phyloP scores from a whole-genome alignment of 2,329 filamentous ascomycete genomes.

The Fusarium armeniacum region DNA sequence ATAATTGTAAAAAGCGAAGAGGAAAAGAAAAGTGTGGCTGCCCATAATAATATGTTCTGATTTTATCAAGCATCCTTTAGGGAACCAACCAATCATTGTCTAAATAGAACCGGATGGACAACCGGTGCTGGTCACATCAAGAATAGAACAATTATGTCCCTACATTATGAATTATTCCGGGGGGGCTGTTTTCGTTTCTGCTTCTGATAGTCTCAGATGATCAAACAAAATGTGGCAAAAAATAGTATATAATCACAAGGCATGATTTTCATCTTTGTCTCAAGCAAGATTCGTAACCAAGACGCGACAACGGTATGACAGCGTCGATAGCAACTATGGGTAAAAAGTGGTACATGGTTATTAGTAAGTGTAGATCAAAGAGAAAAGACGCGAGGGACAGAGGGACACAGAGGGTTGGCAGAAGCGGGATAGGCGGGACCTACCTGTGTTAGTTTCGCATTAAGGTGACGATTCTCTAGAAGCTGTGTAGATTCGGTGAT shows the following conservation, averaged over 20 bases:
- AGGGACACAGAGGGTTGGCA: constrained; percentile 6
- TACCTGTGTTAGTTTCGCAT: constrained; percentile 14
- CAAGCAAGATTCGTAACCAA: constrained; percentile 16
- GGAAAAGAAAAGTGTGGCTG: background rate
- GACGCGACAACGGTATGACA: constrained; percentile 30
- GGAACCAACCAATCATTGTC: constrained; percentile 27
- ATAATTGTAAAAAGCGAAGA: constrained; percentile 19
- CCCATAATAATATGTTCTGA: background rate
- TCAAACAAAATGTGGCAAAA: constrained; percentile 26
- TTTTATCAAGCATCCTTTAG: constrained; percentile 6
- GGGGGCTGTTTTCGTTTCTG: constrained; percentile 7
- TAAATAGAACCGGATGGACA: constrained; percentile 34
- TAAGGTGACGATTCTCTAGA: constrained; percentile 5
- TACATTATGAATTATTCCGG: constrained; percentile 21
- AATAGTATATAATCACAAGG: constrained; percentile 9
- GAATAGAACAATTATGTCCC: constrained; percentile 29
- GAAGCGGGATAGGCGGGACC: constrained; percentile 39
- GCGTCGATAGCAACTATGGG: no score
- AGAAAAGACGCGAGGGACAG: background rate
- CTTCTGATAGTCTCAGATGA: constrained; percentile 3
- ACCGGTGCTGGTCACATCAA: constrained; percentile 35
- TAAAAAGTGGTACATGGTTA: constrained; percentile 7
- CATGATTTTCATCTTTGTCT: constrained; percentile 5
- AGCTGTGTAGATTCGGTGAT: constrained; percentile 37
- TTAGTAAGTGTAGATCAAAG: constrained; percentile 1